Evolutionary conservation across 805 yeast genomes (phyloP).

Genomic region (Tanozyma kutaoensis): DNA sequence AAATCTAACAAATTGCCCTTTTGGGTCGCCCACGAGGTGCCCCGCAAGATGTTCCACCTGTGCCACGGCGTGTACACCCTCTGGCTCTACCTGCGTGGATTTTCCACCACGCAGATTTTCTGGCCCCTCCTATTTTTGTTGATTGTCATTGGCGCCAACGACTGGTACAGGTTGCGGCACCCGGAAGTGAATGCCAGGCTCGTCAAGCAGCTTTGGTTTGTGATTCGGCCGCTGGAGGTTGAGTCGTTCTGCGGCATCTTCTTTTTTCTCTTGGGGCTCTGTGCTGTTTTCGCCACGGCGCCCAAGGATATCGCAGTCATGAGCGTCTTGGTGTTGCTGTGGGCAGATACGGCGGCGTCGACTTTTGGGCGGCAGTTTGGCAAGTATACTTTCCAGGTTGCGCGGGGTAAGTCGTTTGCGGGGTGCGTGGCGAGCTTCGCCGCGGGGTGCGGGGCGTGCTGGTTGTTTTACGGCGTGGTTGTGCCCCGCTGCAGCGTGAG

Average conservation of each 20-base stretch:
- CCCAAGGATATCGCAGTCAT: conserved; percentile 74
- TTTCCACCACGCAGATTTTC: conserved; percentile 42
- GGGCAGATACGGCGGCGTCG: conserved; percentile 98
- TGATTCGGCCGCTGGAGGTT: conserved; percentile 79
- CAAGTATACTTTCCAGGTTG: conserved; percentile 64
- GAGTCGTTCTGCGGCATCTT: conserved; percentile 68
- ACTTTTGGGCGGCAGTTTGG: conserved; percentile 85
- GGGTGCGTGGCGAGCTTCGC: conserved; percentile 82
- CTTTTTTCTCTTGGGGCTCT: conserved; percentile 74
- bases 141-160: conserved; percentile 43
- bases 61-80: conserved; percentile 79
- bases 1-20: too few species aligned
- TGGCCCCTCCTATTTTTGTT: conserved; percentile 46
- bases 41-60: conserved; percentile 79
- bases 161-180: conserved; percentile 50
- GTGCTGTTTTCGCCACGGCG: conserved; percentile 52
- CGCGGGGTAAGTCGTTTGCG: conserved; percentile 70
- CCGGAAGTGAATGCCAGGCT: conserved; percentile 53
- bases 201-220: conserved; percentile 56
- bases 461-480: conserved; percentile 57
- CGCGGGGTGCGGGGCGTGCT: conserved; percentile 57
- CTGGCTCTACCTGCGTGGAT: conserved; percentile 53
- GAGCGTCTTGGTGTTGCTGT: conserved; percentile 70
- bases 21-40: conserved; percentile 72
- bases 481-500: conserved; percentile 42